Conservation (phyloP, 257 asterid species). For the Nicotiana benthamiana region DNA sequence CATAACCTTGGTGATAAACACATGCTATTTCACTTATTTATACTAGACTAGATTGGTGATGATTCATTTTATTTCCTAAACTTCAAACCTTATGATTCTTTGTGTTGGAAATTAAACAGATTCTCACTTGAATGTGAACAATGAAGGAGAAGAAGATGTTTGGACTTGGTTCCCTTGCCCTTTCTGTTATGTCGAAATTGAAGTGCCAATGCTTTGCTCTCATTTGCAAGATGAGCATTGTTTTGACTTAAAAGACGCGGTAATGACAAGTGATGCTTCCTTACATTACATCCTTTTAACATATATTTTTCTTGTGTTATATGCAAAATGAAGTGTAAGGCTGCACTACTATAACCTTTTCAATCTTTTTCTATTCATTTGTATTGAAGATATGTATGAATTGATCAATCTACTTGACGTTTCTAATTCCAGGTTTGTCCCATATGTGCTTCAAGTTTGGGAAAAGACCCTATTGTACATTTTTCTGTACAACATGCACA, state of each 20-base stretch:
- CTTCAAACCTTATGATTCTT: neutral
- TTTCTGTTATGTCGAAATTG: constrained; percentile 69
- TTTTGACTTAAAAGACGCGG: constrained; percentile 61
- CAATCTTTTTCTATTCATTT: neutral
- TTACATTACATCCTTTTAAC: neutral
- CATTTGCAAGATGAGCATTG: constrained; percentile 83
- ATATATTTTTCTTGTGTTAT: neutral
- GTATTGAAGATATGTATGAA: neutral
- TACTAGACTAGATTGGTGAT: too few species aligned
- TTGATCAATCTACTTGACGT: neutral
- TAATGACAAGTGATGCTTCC: constrained; percentile 11
- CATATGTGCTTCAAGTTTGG: constrained; percentile 75
- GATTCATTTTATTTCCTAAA: neutral
- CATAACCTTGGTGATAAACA: too few species aligned
- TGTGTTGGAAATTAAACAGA: constrained; percentile 19
- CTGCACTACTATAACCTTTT: neutral
- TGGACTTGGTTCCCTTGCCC: constrained; percentile 90
- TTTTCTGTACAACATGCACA: constrained; percentile 62
- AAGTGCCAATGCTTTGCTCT: constrained; percentile 48
- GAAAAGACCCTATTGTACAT: constrained; percentile 58
- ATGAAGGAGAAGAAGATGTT: constrained; percentile 52
- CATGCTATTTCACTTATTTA: too few species aligned
- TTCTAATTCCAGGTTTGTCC: constrained; percentile 63
- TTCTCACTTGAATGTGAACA: constrained; percentile 25
- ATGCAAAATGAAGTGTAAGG: neutral